Conservation (phyloP, 495 filamentous ascomycete species). For the Penicillium coprophilum region DNA sequence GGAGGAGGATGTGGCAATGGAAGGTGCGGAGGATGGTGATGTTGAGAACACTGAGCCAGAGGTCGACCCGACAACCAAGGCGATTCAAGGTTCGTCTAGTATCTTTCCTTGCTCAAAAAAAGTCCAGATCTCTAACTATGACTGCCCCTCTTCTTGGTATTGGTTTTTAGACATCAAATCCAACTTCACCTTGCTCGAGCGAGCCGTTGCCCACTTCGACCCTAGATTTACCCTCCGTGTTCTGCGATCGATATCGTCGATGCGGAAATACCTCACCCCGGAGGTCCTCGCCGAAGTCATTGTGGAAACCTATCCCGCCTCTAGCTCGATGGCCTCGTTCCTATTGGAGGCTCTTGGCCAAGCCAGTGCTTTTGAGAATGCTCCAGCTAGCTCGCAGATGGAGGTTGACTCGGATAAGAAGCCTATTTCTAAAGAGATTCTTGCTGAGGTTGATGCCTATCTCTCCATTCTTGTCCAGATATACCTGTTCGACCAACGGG, state of each 20-base stretch:
- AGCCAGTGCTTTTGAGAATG: slow-evolving; percentile 58
- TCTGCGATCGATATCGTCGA: slow-evolving; percentile 88
- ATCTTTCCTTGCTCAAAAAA: slow-evolving; percentile 1
- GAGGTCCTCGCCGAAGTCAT: slow-evolving; percentile 80
- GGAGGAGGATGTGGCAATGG: slow-evolving; percentile 77
- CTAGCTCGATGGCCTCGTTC: slow-evolving; percentile 63
- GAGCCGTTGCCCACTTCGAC: slow-evolving; percentile 91
- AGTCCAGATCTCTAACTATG: slow-evolving; percentile 4
- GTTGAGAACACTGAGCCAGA: slow-evolving; percentile 52
- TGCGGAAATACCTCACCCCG: slow-evolving; percentile 84
- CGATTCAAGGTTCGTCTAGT: slow-evolving; percentile 54
- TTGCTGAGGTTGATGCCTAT: slow-evolving; percentile 92
- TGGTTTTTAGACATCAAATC: slow-evolving; percentile 75
- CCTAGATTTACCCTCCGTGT: slow-evolving; percentile 91
- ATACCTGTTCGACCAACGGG: slow-evolving; percentile 79
- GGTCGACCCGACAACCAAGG: slow-evolving; percentile 61
- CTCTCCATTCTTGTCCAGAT: slow-evolving; percentile 87
- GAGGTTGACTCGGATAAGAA: slow-evolving; percentile 68
- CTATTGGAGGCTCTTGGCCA: slow-evolving; percentile 68
- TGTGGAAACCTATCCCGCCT: slow-evolving; percentile 70
- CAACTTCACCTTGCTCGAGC: slow-evolving; percentile 88
- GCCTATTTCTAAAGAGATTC: slow-evolving; percentile 59
- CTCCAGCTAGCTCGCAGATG: slow-evolving; percentile 61
- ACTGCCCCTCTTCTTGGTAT: background rate
- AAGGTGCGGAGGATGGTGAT: slow-evolving; percentile 57